Conservation (phyloP, 352 stramenopile genomes). For the Peronospora tabacina region DNA sequence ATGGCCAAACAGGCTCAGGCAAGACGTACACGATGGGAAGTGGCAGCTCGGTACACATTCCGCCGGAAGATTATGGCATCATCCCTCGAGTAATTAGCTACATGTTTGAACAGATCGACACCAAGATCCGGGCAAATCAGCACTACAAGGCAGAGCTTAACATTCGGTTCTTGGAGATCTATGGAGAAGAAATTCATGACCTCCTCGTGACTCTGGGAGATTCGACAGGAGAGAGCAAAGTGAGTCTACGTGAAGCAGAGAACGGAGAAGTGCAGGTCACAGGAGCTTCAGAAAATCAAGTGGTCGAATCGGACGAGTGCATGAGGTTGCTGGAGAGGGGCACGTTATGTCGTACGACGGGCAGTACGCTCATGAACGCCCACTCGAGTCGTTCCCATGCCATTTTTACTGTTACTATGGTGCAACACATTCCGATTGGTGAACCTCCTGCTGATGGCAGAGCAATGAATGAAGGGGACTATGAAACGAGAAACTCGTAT, state of each 20-base stretch:
- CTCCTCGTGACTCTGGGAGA: conserved; percentile 74
- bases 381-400: conserved; percentile 87
- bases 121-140: conserved; percentile 44
- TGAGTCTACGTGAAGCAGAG: conserved; percentile 81
- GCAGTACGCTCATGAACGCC: conserved; percentile 90
- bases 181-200: conserved; percentile 87
- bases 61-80: conserved; percentile 79
- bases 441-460: conserved; percentile 31
- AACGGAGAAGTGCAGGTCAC: conserved; percentile 74
- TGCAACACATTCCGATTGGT: conserved; percentile 65
- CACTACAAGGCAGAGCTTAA: conserved; percentile 62
- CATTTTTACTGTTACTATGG: conserved; percentile 87
- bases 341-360: conserved; percentile 74
- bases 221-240: conserved; percentile 50
- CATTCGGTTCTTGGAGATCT: conserved; percentile 89
- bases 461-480: conserved; percentile 43
- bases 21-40: conserved; percentile 89
- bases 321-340: conserved; percentile 77
- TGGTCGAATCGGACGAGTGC: conserved; percentile 65
- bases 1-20: conserved; percentile 80
- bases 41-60: conserved; percentile 70
- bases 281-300: conserved; percentile 67
- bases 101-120: conserved; percentile 78
- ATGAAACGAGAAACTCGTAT: conserved; percentile 74
- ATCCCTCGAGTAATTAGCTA: conserved; percentile 79